Conservation (phyloP, 1,284 basidiomycete species). For the Farysia itapuensis region DNA sequence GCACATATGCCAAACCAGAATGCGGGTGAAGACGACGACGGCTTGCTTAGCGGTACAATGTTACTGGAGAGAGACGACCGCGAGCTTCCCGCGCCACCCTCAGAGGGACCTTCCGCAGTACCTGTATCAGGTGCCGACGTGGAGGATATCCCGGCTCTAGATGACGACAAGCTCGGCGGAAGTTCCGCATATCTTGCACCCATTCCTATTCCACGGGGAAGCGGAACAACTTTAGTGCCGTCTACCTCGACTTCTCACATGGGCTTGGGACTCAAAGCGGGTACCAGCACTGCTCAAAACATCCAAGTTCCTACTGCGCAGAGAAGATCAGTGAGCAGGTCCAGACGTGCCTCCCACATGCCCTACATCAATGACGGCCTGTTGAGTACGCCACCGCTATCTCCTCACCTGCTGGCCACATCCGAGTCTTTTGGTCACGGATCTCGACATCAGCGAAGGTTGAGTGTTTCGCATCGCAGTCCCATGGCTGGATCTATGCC, state of each 20-base stretch:
- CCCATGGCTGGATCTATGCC: constrained; percentile 53
- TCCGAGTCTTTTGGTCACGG: constrained; percentile 23
- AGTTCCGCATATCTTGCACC: constrained; percentile 19
- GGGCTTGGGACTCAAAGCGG: neutral
- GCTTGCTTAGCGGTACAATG: constrained; percentile 27
- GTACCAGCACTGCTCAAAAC: neutral
- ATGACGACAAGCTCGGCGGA: constrained; percentile 42
- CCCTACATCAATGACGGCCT: constrained; percentile 9
- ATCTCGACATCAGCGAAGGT: constrained; percentile 26
- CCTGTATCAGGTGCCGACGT: constrained; percentile 26
- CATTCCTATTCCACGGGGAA: constrained; percentile 41
- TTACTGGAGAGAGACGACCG: constrained; percentile 30
- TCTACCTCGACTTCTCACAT: neutral
- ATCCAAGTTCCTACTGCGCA: constrained; percentile 4
- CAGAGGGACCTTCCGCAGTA: constrained; percentile 26
- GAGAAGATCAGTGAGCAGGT: constrained; percentile 20
- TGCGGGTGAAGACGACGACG: constrained; percentile 12
- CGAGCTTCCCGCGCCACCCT: constrained; percentile 27
- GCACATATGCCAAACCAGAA: neutral
- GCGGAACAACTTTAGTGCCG: constrained; percentile 6
- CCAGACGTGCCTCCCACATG: constrained; percentile 35
- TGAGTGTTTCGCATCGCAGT: constrained; percentile 39
- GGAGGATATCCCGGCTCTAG: constrained; percentile 48
- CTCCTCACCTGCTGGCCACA: constrained; percentile 40
- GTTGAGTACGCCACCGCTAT: constrained; percentile 46